Evolutionary conservation across 257 asterid species (phyloP).

Genomic region (Solanum sejunctum): DNA sequence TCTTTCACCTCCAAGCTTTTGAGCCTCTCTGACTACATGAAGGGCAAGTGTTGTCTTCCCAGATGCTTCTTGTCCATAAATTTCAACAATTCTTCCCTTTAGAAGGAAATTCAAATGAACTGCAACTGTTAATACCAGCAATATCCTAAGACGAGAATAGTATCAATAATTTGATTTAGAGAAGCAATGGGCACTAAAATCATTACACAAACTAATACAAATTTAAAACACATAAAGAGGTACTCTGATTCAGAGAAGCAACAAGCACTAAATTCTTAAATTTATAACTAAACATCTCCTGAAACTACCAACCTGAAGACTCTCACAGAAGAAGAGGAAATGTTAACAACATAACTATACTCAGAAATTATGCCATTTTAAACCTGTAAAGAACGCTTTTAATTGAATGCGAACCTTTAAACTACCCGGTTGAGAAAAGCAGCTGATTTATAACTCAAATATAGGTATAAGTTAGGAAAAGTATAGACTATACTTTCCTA

Average conservation of each 20-base stretch:
- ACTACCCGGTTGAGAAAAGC: not conserved
- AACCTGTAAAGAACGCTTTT: not conserved
- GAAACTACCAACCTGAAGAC: not conserved
- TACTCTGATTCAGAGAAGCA: not conserved
- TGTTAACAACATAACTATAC: not conserved
- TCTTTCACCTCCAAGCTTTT: conserved; percentile 78
- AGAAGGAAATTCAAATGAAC: not conserved
- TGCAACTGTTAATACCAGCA: not conserved
- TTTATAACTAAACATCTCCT: not conserved
- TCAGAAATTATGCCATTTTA: not conserved
- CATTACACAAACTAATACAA: not conserved
- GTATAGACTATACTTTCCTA: not conserved
- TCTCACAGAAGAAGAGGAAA: not conserved
- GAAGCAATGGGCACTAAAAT: not conserved
- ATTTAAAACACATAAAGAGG: not conserved
- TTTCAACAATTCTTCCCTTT: conserved; percentile 90
- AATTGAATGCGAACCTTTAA: not conserved
- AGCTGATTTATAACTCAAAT: not conserved
- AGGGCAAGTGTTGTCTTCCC: conserved; percentile 97
- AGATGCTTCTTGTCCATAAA: conserved; percentile 93
- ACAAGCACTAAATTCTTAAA: not conserved
- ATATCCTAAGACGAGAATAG: not conserved
- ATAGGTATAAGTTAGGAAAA: not conserved
- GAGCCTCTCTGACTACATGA: conserved; percentile 90
- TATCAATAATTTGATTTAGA: not conserved